phyloP scores from a whole-genome alignment of 768 basidiomycete species.

The Pisolithus marmoratus region DNA sequence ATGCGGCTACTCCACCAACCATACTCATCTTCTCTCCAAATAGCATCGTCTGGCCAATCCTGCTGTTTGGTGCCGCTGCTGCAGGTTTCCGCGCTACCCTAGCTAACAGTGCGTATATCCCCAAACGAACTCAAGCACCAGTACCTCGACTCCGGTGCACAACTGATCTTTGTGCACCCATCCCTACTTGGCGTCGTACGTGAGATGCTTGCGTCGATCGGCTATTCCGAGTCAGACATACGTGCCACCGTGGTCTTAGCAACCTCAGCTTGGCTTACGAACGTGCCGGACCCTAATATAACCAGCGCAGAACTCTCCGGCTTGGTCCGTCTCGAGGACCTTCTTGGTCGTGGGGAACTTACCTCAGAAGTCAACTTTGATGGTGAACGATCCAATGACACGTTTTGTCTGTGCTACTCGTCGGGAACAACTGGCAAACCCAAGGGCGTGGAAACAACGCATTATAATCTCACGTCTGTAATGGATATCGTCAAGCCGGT shows the following conservation, averaged over 20 bases:
- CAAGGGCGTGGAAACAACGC: slow-evolving; percentile 68
- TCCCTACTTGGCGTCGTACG: slow-evolving; percentile 48
- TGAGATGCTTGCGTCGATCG: slow-evolving; percentile 49
- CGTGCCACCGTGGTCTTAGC: slow-evolving; percentile 53
- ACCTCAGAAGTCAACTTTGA: slow-evolving; percentile 50
- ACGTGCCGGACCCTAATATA: slow-evolving; percentile 25
- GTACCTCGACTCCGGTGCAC: slow-evolving; percentile 60
- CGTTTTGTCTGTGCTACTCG: slow-evolving; percentile 58
- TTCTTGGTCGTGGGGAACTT: slow-evolving; percentile 48
- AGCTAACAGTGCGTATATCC: slow-evolving; percentile 69
- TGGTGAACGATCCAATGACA: slow-evolving; percentile 49
- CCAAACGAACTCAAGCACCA: slow-evolving; percentile 67
- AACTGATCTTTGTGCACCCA: slow-evolving; percentile 61
- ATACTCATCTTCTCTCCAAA: slow-evolving; percentile 68
- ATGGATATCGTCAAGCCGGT: slow-evolving; percentile 42
- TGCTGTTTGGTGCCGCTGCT: slow-evolving; percentile 44
- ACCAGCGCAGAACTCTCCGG: slow-evolving; percentile 26
- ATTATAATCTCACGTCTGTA: slow-evolving; percentile 61
- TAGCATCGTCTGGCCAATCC: slow-evolving; percentile 49
- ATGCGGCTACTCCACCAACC: slow-evolving; percentile 36
- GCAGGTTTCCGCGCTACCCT: slow-evolving; percentile 66
- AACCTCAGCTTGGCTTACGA: slow-evolving; percentile 40
- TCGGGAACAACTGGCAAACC: slow-evolving; percentile 74
- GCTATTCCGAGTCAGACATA: slow-evolving; percentile 42
- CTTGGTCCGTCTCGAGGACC: slow-evolving; percentile 38